These are phyloP conservation scores for Russula lepida DNA, from an alignment of 768 basidiomycete species.

Conservation along the genomic window DNA sequence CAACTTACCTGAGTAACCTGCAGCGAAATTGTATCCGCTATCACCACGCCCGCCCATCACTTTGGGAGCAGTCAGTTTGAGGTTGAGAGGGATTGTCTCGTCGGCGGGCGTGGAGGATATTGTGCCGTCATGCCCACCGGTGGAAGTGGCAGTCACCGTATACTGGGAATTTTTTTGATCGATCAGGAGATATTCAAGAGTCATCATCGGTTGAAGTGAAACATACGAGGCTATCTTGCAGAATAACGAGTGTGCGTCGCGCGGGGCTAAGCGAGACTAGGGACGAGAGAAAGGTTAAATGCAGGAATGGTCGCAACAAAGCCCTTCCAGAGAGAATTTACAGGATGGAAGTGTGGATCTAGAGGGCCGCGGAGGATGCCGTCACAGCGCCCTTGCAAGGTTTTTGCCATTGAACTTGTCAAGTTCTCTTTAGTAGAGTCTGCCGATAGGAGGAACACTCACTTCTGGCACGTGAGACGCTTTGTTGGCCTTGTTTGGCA, in stretches of 20 bases:
- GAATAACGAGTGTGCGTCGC: constrained; percentile 14
- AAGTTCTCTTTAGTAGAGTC: too few relatives aligned
- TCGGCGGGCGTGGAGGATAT: constrained; percentile 10
- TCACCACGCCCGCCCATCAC: constrained; percentile 16
- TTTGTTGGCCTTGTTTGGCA: too few relatives aligned
- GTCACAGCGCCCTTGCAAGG: too few relatives aligned
- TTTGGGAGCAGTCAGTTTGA: constrained; percentile 13
- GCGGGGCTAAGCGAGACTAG: not conserved
- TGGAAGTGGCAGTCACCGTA: constrained; percentile 12
- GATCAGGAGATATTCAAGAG: too few relatives aligned
- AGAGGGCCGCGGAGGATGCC: too few relatives aligned
- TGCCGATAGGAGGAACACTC: too few relatives aligned
- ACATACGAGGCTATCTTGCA: constrained; percentile 13
- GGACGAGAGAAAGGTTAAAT: not conserved
- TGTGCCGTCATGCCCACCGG: constrained; percentile 15
- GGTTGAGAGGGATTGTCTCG: constrained; percentile 11
- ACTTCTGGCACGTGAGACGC: too few relatives aligned
- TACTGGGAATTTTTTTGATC: constrained; percentile 1
- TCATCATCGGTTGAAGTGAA: not conserved
- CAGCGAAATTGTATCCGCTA: constrained; percentile 20
- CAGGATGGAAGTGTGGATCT: not conserved
- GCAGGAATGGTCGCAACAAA: not conserved
- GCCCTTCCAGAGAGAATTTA: not conserved
- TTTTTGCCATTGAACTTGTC: too few relatives aligned
- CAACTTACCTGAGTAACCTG: constrained; percentile 29